Percentiles rank a stretch among this genome's conserved stretches.
Conservation (phyloP, 164 flowering plant genomes). For the Taxillus chinensis region DNA sequence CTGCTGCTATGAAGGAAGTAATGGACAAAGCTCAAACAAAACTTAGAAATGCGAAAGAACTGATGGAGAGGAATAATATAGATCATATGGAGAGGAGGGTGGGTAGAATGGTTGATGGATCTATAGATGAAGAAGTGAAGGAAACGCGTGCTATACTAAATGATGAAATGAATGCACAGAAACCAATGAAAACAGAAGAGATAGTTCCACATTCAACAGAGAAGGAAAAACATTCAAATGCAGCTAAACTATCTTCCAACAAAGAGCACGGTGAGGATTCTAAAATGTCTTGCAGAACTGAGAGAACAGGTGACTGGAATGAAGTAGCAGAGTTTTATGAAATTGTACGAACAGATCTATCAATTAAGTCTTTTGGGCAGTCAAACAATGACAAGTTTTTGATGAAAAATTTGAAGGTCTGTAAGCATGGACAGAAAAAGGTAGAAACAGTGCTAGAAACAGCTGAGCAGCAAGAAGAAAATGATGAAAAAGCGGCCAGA, state of each 20-base stretch:
- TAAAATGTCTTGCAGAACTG: constrained; percentile 17
- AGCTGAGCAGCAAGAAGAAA: constrained; percentile 13
- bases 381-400: constrained; percentile 11
- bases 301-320: constrained; percentile 48
- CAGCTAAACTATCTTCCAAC: constrained; percentile 11
- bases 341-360: constrained; percentile 29
- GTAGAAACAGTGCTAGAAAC: constrained; percentile 5
- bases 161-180: constrained; percentile 13
- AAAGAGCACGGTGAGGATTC: constrained; percentile 19
- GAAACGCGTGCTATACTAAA: constrained; percentile 15
- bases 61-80: constrained; percentile 28
- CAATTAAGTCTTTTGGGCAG: constrained; percentile 11
- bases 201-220: constrained; percentile 18
- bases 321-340: constrained; percentile 54
- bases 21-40: constrained; percentile 58
- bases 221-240: constrained; percentile 11
- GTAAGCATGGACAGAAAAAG: constrained; percentile 7
- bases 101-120: constrained; percentile 14
- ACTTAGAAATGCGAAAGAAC: constrained; percentile 48
- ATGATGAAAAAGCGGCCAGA: constrained; percentile 7
- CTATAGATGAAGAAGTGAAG: constrained; percentile 15
- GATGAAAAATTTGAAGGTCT: constrained; percentile 6
- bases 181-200: constrained; percentile 6
- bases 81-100: constrained; percentile 19
- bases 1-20: constrained; percentile 62